A percentile compares a stretch with the other conserved stretches of the same genome.
Evolutionary conservation across 2,329 filamentous ascomycete genomes (phyloP).

Genomic region (Aspergillus transmontanensis): DNA sequence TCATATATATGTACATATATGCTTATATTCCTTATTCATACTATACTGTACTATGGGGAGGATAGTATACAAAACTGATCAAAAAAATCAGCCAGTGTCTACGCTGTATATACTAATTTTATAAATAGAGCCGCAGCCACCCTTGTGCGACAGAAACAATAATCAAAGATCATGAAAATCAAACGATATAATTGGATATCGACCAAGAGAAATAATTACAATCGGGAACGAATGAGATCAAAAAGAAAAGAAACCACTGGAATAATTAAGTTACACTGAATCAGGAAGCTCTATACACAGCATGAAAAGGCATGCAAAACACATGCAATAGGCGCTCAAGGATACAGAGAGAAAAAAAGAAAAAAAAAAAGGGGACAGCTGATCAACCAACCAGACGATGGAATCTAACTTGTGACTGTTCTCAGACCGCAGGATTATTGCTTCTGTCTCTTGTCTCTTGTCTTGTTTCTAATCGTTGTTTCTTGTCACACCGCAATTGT

Average conservation of each 20-base stretch:
- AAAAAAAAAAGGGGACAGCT: neutral
- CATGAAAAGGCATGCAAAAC: constrained; percentile 2
- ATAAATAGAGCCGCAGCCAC: no score
- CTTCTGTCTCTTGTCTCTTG: neutral
- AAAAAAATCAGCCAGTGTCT: no score
- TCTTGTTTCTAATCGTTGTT: neutral
- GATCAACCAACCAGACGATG: neutral
- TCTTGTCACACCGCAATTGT: neutral
- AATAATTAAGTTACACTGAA: constrained; percentile 6
- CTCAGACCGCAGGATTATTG: neutral
- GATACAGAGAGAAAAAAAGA: neutral
- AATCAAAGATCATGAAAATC: neutral
- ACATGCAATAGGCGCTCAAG: constrained; percentile 2
- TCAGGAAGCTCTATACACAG: constrained; percentile 12
- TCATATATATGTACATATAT: neutral
- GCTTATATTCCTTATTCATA: no score
- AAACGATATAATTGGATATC: neutral
- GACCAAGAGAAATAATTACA: neutral
- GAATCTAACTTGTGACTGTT: neutral
- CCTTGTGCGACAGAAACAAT: no score
- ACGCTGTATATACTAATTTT: no score
- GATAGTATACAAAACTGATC: no score
- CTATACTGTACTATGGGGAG: no score
- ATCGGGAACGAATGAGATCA: neutral
- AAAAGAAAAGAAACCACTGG: neutral